phyloP scores from a whole-genome alignment of 345 rosid species.

The Noccaea bulbosa region DNA sequence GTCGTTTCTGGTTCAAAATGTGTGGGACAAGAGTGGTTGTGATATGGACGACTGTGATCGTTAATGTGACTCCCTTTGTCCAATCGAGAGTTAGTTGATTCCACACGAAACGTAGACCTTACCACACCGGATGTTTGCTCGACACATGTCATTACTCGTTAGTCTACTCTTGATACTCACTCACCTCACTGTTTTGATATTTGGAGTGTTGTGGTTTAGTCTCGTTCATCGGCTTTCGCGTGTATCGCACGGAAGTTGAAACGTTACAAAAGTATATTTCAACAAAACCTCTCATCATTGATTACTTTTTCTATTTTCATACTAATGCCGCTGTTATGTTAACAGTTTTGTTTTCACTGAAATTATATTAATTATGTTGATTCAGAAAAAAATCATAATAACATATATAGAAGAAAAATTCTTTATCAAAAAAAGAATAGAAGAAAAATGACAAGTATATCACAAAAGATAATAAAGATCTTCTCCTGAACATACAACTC shows the following conservation, averaged over 20 bases:
- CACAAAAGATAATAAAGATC: no score
- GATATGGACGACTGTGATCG: conserved; percentile 36
- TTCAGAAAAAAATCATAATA: no score
- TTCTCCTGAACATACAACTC: no score
- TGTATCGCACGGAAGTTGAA: conserved; percentile 11
- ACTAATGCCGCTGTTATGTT: no score
- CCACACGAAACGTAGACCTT: conserved; percentile 45
- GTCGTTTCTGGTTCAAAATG: no score
- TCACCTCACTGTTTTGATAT: conserved; percentile 41
- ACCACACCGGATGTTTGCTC: conserved; percentile 30
- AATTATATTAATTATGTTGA: no score
- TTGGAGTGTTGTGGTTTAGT: conserved; percentile 21
- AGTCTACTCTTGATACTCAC: conserved; percentile 16
- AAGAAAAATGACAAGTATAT: no score
- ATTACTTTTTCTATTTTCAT: background rate
- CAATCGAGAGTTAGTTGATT: conserved; percentile 36
- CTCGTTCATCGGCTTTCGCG: conserved; percentile 30
- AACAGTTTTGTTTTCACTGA: no score
- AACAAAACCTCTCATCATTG: conserved; percentile 19
- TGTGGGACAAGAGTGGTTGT: conserved; percentile 25
- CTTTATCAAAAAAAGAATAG: no score
- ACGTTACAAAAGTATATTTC: background rate
- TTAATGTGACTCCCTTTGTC: conserved; percentile 34
- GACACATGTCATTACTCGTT: conserved; percentile 38
- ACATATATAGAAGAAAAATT: no score